Base-by-base conservation (phyloP, 495 filamentous ascomycete genomes). In the Penicillium taxi region DNA sequence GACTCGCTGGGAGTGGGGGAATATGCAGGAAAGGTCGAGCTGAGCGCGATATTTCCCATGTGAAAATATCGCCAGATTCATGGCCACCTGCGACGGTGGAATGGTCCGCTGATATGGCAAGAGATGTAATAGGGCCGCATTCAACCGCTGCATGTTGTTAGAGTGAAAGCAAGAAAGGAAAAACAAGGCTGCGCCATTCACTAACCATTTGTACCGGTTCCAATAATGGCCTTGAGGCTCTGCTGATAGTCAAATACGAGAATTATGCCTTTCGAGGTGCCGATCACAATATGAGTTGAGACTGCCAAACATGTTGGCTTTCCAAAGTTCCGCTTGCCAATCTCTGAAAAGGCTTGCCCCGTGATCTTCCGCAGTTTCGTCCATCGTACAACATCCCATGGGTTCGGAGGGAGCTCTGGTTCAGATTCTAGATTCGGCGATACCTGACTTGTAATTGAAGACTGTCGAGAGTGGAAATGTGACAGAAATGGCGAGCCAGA, bases 311-410 rank as follows among this genome's bases (percentile, higher is more conserved):
- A 96, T 1, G 87, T 96, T 33, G 93, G 86, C 18, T 81, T 73
- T 21, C 91, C 91, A 67, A 95, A 96, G 55, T 80, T 95, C 14
- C 91, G 81, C 64, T 79, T 93, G 23, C 89, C 91, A 30, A 81
- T 75, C 56, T 99, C 93, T n/a, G 93, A 96, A 56, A 96, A 96
- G 5, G 81, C 75, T 51, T 96, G 84, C 0, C 78, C 80, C 16
- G 86, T 85, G 38, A 96, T 78, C 49, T 88, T 96, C 52, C 79
- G 84, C 40, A 99, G 57, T 55, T 85, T 95, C 0, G 88, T 96
- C 91, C 91, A 99, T 57, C 86, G 70, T 34, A 99, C 80, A 39
- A 96, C 86, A 56, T 96, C 91, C 91, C 91, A 99, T 14, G 90
- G 91, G 6, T 82, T 76, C 48, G 59, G 69, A 0, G 73, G 70